Conservation (phyloP, 192 early-diverging fungal species). For the Ambispora gerdemannii region DNA sequence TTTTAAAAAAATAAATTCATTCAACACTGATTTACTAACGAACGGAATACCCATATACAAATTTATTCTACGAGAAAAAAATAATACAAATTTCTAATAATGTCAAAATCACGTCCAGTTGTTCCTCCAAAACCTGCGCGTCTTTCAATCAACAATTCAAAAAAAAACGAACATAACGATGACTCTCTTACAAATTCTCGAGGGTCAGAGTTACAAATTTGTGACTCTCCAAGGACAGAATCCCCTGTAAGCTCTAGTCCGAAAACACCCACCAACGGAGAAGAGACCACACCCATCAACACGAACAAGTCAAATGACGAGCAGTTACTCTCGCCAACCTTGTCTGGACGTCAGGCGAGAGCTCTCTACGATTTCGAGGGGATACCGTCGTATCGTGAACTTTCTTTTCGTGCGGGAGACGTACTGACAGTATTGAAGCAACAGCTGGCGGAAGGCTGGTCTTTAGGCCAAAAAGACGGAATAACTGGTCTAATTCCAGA, state of each 20-base stretch:
- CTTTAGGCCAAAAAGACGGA: slow-evolving; percentile 43
- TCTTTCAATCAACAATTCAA: too few relatives aligned
- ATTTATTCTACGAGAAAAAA: too few relatives aligned
- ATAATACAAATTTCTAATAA: not conserved
- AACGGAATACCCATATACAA: too few relatives aligned
- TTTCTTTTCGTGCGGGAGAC: slow-evolving; percentile 43
- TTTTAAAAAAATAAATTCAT: too few relatives aligned
- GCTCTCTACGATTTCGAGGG: slow-evolving; percentile 46
- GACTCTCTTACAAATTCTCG: slow-evolving; percentile 3
- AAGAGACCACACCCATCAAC: not conserved
- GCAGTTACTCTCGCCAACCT: not conserved
- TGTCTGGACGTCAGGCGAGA: slow-evolving; percentile 38
- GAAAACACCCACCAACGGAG: not conserved
- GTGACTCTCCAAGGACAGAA: not conserved
- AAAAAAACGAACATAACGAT: too few relatives aligned
- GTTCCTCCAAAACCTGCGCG: slow-evolving; percentile 23
- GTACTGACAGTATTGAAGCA: slow-evolving; percentile 39
- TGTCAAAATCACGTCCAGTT: slow-evolving; percentile 7
- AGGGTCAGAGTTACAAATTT: not conserved
- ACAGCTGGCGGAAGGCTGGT: slow-evolving; percentile 44
- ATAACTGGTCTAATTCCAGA: slow-evolving; percentile 43
- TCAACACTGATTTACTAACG: too few relatives aligned
- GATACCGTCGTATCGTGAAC: slow-evolving; percentile 38
- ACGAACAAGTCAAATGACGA: not conserved
- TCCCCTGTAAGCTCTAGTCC: not conserved